phyloP scores from a whole-genome alignment of 345 rosid species.

The Citrus trifoliata region DNA sequence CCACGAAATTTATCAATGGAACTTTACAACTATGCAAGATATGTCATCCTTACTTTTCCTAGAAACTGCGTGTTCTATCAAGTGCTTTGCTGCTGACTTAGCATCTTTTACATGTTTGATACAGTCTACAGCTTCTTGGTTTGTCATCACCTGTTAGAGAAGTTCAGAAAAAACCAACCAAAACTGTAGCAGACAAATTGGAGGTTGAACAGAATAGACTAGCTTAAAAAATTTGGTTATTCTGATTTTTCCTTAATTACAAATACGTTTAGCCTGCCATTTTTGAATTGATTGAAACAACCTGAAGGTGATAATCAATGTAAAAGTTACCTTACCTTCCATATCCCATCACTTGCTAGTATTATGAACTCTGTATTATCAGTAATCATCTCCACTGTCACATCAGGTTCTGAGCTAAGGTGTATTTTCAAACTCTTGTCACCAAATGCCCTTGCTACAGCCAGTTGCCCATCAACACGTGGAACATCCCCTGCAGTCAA shows the following conservation, averaged over 20 bases:
- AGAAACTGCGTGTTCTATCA: conserved; percentile 63
- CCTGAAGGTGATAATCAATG: background rate
- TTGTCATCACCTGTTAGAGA: conserved; percentile 60
- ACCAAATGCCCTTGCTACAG: conserved; percentile 93
- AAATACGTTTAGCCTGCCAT: background rate
- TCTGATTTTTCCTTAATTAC: background rate
- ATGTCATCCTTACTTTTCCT: conserved; percentile 88
- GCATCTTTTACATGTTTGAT: conserved; percentile 66
- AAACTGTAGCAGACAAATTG: background rate
- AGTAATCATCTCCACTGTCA: conserved; percentile 34
- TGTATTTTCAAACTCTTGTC: conserved; percentile 81
- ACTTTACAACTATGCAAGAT: conserved; percentile 82
- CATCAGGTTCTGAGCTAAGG: conserved; percentile 82
- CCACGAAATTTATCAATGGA: conserved; percentile 31
- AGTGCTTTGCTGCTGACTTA: conserved; percentile 57
- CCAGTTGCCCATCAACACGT: conserved; percentile 86
- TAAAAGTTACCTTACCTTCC: conserved; percentile 56
- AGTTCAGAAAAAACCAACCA: background rate
- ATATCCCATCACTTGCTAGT: conserved; percentile 91
- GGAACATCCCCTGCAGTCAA: conserved; percentile 75
- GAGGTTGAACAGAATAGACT: background rate
- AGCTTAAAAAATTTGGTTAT: background rate
- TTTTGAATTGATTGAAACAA: background rate
- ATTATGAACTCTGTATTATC: conserved; percentile 50
- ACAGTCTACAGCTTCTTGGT: conserved; percentile 67